Evolutionary conservation across 164 flowering plant species (phyloP), one percentile per base, ranked within the genome.

Genomic region (Vitis vinifera): DNA sequence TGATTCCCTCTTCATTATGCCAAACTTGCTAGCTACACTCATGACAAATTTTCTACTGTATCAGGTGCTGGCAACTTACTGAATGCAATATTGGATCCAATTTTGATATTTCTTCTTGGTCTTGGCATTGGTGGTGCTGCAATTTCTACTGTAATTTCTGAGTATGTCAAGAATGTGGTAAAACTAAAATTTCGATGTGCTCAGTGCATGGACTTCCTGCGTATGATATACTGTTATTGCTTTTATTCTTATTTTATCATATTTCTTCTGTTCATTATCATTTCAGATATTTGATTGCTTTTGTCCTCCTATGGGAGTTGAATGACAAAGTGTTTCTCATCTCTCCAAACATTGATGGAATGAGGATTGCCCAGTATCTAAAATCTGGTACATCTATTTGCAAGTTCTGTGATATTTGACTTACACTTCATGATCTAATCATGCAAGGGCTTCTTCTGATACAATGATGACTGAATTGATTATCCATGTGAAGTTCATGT

Each of bases 81-180:
- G 37, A 91, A 93, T 84, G 93, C 85, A 30, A 61, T 93, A 55
- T 63, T 95, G 83, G 94, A 86, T 75, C 84, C 86, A 31, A 81
- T 93, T 67, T 68, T 95, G 80, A 95, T 95, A 67, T 95, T 87
- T 76, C 44, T 65, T 49, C 79, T 77, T 73, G 86, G 83, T 68
- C 69, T 93, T 78, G 99, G 99, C 55, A 71, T 89, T 68, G 74
- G 86, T 67, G 99, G 99, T 74, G 99, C 98, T 78, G 99, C 99
- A 61, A 75, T 91, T 72, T 75, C 99, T 64, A 91, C 97, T 51
- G 99, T 95, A 84, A 87, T 85, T 69, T 93, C 98, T 74, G 98
- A 95, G 99, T 95, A 93, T 55, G 99, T 88, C 77, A 74, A 60
- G 57, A 71, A 77, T 81, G 85, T 85, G 83, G 86, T 84, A 88